Conservation (phyloP, 2,329 filamentous ascomycete genomes). For the Periconia sp. region DNA sequence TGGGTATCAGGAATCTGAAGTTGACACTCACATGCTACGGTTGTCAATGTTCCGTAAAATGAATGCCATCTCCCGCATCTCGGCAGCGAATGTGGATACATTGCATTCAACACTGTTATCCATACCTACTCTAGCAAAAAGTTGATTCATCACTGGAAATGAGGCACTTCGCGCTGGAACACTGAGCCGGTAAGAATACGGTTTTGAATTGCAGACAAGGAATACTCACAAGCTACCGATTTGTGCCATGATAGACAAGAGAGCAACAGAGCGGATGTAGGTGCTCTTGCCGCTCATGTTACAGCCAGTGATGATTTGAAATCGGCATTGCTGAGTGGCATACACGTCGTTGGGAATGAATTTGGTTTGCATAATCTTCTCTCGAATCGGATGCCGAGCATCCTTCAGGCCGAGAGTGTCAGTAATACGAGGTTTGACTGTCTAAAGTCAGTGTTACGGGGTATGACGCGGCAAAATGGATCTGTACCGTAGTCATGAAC, state of each 20-base stretch:
- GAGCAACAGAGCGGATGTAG: constrained; percentile 82
- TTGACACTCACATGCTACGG: constrained; percentile 59
- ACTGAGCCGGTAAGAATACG: constrained; percentile 20
- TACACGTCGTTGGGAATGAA: constrained; percentile 93
- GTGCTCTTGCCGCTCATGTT: constrained; percentile 98
- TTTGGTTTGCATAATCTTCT: constrained; percentile 67
- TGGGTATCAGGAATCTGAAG: neutral
- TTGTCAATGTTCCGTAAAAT: constrained; percentile 82
- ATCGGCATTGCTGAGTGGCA: constrained; percentile 74
- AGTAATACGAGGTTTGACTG: constrained; percentile 38
- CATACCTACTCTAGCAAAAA: constrained; percentile 85
- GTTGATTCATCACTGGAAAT: constrained; percentile 75
- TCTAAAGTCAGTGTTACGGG: neutral
- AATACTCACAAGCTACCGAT: constrained; percentile 70
- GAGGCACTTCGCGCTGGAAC: constrained; percentile 83
- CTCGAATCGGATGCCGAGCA: constrained; percentile 76
- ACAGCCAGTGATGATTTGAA: constrained; percentile 92
- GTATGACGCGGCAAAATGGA: neutral
- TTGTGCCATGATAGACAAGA: constrained; percentile 91
- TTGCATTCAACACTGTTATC: constrained; percentile 89
- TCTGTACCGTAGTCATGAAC: constrained; percentile 60
- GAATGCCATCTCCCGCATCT: constrained; percentile 96
- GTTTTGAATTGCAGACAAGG: neutral
- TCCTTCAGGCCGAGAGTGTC: constrained; percentile 71
- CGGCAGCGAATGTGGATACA: constrained; percentile 87